A percentile compares a stretch with the other conserved stretches of the same genome.
Evolutionary conservation across 176 grass and related monocot species (phyloP).

Genomic region (Cenchrus fungigraminus): DNA sequence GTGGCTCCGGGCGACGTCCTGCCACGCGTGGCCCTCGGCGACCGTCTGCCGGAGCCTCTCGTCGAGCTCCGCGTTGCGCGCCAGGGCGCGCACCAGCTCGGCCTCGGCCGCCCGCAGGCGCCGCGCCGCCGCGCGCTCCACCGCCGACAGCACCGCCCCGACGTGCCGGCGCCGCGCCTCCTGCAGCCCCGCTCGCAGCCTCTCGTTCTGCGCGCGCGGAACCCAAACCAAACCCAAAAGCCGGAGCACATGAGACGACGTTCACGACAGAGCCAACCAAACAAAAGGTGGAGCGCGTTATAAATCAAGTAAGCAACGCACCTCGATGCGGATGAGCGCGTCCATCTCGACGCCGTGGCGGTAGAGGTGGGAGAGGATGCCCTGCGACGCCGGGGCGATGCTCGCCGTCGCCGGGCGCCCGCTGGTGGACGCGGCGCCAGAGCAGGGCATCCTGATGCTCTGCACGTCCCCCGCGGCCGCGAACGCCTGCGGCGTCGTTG

Average conservation of each 20-base stretch:
- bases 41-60: conserved; percentile 52
- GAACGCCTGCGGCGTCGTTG: conserved; percentile 1
- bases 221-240: background rate
- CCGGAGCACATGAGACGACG: background rate
- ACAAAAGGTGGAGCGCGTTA: too few species aligned
- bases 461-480: background rate
- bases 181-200: conserved; percentile 50
- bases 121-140: conserved; percentile 30
- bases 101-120: conserved; percentile 54
- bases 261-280: background rate
- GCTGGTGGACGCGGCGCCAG: conserved; percentile 53
- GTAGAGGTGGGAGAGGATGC: conserved; percentile 55
- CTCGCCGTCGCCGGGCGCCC: conserved; percentile 6
- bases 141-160: conserved; percentile 32
- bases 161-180: conserved; percentile 60
- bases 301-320: background rate
- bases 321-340: conserved; percentile 69
- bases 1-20: conserved; percentile 50
- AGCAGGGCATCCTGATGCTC: conserved; percentile 11
- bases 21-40: conserved; percentile 63
- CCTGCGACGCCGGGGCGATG: conserved; percentile 8
- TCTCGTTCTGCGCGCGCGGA: conserved; percentile 50
- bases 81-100: conserved; percentile 37
- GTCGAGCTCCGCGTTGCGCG: conserved; percentile 58
- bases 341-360: conserved; percentile 66